Evolutionary conservation across 2,329 filamentous ascomycete species (phyloP).

Genomic region (Diaporthe humulicola): DNA sequence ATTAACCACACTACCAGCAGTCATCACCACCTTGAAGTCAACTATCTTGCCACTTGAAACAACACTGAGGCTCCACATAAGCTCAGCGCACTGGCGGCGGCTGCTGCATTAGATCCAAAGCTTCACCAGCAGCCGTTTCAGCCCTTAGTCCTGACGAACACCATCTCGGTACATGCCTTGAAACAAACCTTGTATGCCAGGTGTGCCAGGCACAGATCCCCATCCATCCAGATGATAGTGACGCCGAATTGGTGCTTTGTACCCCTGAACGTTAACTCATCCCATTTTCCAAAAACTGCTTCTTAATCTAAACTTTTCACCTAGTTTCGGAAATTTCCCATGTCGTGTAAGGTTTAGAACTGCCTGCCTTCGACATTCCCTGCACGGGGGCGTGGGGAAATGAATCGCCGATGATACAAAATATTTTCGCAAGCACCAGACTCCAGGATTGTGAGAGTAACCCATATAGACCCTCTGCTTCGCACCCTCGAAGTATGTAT

Average conservation of each 20-base stretch:
- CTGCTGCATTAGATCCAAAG: constrained; percentile 1
- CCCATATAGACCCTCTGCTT: not conserved
- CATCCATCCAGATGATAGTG: not conserved
- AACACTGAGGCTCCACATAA: constrained; percentile 21
- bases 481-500: not conserved
- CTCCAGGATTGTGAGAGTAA: not conserved
- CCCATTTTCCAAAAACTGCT: not conserved
- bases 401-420: not conserved
- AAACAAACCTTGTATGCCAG: constrained; percentile 24
- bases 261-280: not conserved
- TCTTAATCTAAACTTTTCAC: constrained; percentile 1
- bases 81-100: constrained; percentile 16
- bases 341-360: not conserved
- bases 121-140: constrained; percentile 21
- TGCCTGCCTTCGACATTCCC: not conserved
- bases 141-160: constrained; percentile 7
- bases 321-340: constrained; percentile 2
- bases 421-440: not conserved
- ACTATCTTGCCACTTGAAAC: constrained; percentile 8
- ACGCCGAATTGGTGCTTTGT: not conserved
- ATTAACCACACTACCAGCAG: not conserved
- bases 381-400: not conserved
- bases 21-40: no score
- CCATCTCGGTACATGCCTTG: constrained; percentile 9
- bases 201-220: not conserved